Percentiles rank a stretch among this genome's conserved stretches.
These are phyloP conservation scores for Pigoraptor vietnamica DNA, from an alignment of 78 protist genomes.

Conservation along the genomic window DNA sequence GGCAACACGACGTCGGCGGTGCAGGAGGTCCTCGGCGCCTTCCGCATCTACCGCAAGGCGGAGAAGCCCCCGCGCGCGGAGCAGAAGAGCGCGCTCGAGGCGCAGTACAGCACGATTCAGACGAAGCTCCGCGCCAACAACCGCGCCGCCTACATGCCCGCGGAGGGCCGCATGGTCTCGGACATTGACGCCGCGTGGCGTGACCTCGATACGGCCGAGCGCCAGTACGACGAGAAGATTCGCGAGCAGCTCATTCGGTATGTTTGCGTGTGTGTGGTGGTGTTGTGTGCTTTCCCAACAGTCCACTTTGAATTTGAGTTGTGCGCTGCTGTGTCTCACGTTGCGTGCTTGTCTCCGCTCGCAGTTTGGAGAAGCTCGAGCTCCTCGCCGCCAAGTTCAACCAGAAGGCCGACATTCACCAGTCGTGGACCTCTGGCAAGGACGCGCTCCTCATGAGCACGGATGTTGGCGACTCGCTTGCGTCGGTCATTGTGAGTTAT, in stretches of 20 bases:
- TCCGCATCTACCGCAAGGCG: neutral
- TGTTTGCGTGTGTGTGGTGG: too few relatives aligned
- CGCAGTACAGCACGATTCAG: slow-evolving; percentile 6
- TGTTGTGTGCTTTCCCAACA: too few relatives aligned
- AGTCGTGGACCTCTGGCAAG: neutral
- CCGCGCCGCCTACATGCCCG: slow-evolving; percentile 30
- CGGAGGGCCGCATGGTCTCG: neutral
- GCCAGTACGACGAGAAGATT: neutral
- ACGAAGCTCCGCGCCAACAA: slow-evolving; percentile 9
- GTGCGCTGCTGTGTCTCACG: too few relatives aligned
- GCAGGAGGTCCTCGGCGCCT: neutral
- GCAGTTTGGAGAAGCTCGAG: slow-evolving; percentile 14
- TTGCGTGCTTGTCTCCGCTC: too few relatives aligned
- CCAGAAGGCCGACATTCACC: neutral
- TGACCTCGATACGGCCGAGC: slow-evolving; percentile 16
- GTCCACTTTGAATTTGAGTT: too few relatives aligned
- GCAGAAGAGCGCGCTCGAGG: slow-evolving; percentile 20
- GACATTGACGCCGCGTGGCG: slow-evolving; percentile 29
- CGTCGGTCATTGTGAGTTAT: too few relatives aligned
- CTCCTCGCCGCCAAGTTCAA: slow-evolving; percentile 18
- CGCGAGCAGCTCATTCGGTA: slow-evolving; percentile 17
- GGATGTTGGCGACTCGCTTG: too few relatives aligned
- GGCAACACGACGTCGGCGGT: neutral
- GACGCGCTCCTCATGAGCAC: too few relatives aligned
- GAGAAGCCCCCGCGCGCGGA: slow-evolving; percentile 30